Conservation (phyloP, 192 early-diverging fungal genomes). For the Backusella westeae region DNA sequence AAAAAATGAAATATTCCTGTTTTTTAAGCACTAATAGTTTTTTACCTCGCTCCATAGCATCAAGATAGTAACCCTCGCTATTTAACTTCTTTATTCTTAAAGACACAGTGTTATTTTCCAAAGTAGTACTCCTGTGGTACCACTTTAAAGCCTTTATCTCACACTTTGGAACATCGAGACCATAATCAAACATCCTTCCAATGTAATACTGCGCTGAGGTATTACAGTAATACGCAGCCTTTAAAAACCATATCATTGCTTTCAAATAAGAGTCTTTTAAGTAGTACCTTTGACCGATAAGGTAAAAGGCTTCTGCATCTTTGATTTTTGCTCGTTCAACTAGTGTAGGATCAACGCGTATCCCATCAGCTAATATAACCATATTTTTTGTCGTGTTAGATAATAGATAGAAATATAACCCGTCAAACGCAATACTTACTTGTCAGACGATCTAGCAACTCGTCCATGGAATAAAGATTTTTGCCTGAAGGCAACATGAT, state of each 20-base stretch:
- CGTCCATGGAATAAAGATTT: not conserved
- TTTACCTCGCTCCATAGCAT: not conserved
- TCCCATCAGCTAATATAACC: not conserved
- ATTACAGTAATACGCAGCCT: not conserved
- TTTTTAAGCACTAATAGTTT: not conserved
- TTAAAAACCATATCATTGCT: slow-evolving; percentile 3
- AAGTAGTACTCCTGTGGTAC: not conserved
- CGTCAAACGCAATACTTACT: not conserved
- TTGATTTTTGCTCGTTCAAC: not conserved
- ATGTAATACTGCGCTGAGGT: not conserved
- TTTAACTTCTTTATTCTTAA: not conserved
- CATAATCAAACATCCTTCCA: not conserved
- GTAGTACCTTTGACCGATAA: not conserved
- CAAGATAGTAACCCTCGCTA: not conserved
- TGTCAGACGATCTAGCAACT: not conserved
- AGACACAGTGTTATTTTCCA: not conserved
- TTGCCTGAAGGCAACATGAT: not conserved
- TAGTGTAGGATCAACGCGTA: not conserved
- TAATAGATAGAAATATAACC: not conserved
- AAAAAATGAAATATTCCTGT: too few relatives aligned
- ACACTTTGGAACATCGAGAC: not conserved
- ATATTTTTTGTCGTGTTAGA: not conserved
- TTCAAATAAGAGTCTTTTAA: slow-evolving; percentile 1
- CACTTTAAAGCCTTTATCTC: not conserved
- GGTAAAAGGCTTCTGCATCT: not conserved